Conservation (phyloP, 768 basidiomycete genomes). For the Sutorius australiensis region DNA sequence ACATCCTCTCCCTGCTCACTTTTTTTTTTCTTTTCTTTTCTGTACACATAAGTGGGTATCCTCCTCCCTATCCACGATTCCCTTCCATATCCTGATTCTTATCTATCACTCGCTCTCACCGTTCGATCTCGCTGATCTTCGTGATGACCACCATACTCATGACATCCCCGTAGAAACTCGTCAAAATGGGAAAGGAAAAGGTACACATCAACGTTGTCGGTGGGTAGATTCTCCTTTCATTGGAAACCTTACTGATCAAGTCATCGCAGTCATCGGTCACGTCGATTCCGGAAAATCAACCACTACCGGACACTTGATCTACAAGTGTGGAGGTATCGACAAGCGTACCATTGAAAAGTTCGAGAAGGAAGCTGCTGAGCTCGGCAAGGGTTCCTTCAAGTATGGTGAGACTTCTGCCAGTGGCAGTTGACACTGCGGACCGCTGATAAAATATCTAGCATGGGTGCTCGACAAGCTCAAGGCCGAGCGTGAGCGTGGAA, state of each 20-base stretch:
- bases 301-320: conserved; percentile 99
- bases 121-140: conserved; percentile 21
- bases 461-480: conserved; percentile 99
- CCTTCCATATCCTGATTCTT: neutral
- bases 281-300: conserved; percentile 99
- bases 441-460: conserved; percentile 49
- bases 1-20: conserved; percentile 30
- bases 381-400: conserved; percentile 99
- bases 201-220: conserved; percentile 97
- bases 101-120: conserved; percentile 16
- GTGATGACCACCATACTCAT: conserved; percentile 22
- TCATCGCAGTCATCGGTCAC: conserved; percentile 84
- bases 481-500: conserved; percentile 99
- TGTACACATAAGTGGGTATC: conserved; percentile 43
- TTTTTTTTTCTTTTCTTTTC: conserved; percentile 36
- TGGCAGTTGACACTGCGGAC: conserved; percentile 11
- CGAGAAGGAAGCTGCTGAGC: conserved; percentile 99
- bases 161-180: conserved; percentile 40
- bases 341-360: conserved; percentile 99
- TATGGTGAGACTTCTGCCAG: conserved; percentile 62
- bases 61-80: conserved; percentile 26
- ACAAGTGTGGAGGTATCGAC: conserved; percentile 99
- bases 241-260: conserved; percentile 23
- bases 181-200: conserved; percentile 96
- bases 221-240: conserved; percentile 39